Conservation (phyloP, 352 stramenopile species). For the Sclerospora graminicola region DNA sequence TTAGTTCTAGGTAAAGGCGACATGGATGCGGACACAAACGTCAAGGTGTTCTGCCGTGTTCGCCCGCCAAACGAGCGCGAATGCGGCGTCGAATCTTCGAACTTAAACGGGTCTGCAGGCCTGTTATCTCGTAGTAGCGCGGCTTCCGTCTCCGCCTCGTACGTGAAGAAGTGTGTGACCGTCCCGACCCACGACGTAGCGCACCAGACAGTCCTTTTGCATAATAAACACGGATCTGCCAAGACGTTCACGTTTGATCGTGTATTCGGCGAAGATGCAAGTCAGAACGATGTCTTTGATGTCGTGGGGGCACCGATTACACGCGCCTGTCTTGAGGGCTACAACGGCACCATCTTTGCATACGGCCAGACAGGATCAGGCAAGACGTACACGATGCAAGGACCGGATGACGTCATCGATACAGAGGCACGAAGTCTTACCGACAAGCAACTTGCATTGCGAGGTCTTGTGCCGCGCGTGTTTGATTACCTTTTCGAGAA, state of each 20-base stretch:
- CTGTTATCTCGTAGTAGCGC: conserved; percentile 11
- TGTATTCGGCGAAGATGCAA: conserved; percentile 83
- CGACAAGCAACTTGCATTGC: conserved; percentile 27
- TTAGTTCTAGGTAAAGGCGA: not conserved
- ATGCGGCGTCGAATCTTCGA: conserved; percentile 14
- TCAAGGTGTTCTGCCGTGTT: conserved; percentile 84
- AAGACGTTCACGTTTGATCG: conserved; percentile 88
- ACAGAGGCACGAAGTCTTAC: conserved; percentile 17
- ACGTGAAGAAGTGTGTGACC: conserved; percentile 53
- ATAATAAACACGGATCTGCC: conserved; percentile 33
- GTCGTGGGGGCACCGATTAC: conserved; percentile 78
- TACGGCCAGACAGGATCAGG: conserved; percentile 79
- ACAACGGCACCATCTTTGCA: conserved; percentile 84
- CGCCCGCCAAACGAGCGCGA: conserved; percentile 73
- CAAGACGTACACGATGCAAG: conserved; percentile 85
- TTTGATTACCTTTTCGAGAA: conserved; percentile 80
- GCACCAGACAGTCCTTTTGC: conserved; percentile 53
- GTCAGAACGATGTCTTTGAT: conserved; percentile 89
- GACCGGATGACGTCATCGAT: conserved; percentile 58
- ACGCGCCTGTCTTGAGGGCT: conserved; percentile 60
- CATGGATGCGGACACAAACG: conserved; percentile 41
- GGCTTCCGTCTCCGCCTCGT: conserved; percentile 10
- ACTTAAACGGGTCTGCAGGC: conserved; percentile 6
- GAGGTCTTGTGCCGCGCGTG: conserved; percentile 67
- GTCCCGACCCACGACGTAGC: conserved; percentile 30